Conservation (phyloP, 805 yeast species). For the Sugiyamaella lignohabitans region DNA sequence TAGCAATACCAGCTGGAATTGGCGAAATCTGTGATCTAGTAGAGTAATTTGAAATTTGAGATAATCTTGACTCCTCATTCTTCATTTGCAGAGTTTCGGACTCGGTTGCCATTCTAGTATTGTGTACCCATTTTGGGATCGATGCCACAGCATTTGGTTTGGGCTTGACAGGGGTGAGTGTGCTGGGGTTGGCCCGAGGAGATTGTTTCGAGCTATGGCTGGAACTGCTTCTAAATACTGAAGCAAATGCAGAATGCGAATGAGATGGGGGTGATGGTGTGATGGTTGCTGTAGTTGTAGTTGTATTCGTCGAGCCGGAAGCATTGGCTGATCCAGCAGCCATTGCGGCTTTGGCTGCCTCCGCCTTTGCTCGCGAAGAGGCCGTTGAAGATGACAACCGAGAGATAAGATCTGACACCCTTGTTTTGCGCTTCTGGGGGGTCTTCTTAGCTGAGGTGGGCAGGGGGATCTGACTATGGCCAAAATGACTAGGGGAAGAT, state of each 20-base stretch:
- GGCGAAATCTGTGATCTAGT: background rate
- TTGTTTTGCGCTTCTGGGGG: slow-evolving; percentile 16
- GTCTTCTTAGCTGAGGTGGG: slow-evolving; percentile 7
- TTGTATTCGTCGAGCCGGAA: background rate
- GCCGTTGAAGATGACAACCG: slow-evolving; percentile 29
- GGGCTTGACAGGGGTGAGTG: background rate
- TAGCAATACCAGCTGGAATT: background rate
- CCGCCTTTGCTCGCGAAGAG: slow-evolving; percentile 24
- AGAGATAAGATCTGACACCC: slow-evolving; percentile 28
- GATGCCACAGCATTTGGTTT: background rate
- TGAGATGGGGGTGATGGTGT: background rate
- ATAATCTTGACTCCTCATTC: background rate
- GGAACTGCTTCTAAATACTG: slow-evolving; percentile 3
- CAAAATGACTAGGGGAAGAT: background rate
- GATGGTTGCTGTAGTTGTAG: background rate
- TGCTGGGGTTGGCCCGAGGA: too few relatives aligned
- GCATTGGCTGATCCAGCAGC: background rate
- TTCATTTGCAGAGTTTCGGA: background rate
- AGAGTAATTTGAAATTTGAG: background rate
- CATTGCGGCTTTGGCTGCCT: slow-evolving; percentile 3
- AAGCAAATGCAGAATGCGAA: slow-evolving; percentile 1
- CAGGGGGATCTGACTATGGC: slow-evolving; percentile 2
- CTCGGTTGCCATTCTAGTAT: background rate
- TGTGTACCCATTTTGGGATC: background rate
- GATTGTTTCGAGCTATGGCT: background rate